phyloP scores from a whole-genome alignment of 78 protist genomes.

The Dictyostelium capitatum region DNA sequence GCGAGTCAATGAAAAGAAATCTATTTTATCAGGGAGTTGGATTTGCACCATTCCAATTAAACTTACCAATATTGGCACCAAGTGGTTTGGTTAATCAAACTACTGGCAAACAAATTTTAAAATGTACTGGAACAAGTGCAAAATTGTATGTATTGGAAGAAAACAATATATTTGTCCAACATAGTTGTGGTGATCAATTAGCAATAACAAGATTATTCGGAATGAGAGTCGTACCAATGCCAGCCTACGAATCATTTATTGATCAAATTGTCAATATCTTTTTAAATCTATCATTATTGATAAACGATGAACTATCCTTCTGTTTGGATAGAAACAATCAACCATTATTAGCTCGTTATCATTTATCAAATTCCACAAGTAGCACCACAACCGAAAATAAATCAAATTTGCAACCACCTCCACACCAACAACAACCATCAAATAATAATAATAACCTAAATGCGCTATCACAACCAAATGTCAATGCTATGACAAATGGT shows the following conservation, averaged over 20 bases:
- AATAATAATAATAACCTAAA: background rate
- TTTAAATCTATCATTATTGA: background rate
- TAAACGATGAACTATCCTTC: background rate
- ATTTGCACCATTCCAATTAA: background rate
- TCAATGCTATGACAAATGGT: too few species aligned
- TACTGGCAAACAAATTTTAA: background rate
- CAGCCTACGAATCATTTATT: background rate
- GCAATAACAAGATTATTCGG: background rate
- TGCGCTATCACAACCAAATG: too few species aligned
- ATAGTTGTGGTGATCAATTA: conserved; percentile 7
- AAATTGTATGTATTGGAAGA: background rate
- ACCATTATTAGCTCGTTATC: background rate
- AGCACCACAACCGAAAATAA: background rate
- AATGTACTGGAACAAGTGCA: background rate
- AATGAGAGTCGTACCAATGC: background rate
- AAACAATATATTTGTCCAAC: background rate
- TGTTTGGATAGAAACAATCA: conserved; percentile 2
- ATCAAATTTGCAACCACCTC: background rate
- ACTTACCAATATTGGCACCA: background rate
- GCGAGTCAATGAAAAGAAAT: background rate
- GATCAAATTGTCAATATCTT: conserved; percentile 13
- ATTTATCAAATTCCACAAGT: background rate
- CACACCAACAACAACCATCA: background rate
- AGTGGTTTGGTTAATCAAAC: background rate
- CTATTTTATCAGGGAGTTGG: conserved; percentile 1